Base-by-base conservation (phyloP, 768 basidiomycete species). In the Chiua virens region DNA sequence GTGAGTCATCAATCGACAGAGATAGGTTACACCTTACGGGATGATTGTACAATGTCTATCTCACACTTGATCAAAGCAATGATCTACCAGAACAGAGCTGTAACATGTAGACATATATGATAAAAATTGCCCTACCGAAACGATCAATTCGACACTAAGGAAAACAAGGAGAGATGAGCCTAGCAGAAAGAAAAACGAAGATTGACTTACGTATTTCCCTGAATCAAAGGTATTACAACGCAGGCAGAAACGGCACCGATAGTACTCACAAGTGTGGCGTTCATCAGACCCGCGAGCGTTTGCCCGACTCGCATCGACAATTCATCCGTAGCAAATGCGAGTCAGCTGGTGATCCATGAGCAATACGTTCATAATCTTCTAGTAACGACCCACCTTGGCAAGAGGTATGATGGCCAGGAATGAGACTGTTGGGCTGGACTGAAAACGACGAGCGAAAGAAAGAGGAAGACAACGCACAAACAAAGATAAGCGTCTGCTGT, bases 301-400 rank as follows among this genome's bases (percentile, higher is more conserved):
- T 89, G 86, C 3, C 91, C 92, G 2, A 92, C 84, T 27, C 90
- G 82, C 48, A 91, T 61, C 4, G 92, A 88, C 17, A 94, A 57
- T 57, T 94, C 89, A 53, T 94, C 92, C 0, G 92, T 94, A 1
- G 89, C 89, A 62, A 92, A 92, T 1, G 85, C 86, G 3, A 93
- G 76, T 5, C n/a, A 92, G 69, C 86, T 89, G 49, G 3, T 27
- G 40, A 35, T 20, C 15, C 8, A 25, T 61, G n/a, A 54, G 56
- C 8, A 54, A 28, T 7, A 21, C 5, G 35, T 8, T 25, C 18
- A 18, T 6, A 34, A 43, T 25, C 23, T 2, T 25, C 23, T 22
- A 32, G 35, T 34, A 11, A 15, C 9, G 1, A 27, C 45, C 21
- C 36, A 86, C 87, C 71, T 91, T 89, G 35, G 91, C 91, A 8